Conservation (phyloP, 139 green algal species). For the Haematococcus sp. region DNA sequence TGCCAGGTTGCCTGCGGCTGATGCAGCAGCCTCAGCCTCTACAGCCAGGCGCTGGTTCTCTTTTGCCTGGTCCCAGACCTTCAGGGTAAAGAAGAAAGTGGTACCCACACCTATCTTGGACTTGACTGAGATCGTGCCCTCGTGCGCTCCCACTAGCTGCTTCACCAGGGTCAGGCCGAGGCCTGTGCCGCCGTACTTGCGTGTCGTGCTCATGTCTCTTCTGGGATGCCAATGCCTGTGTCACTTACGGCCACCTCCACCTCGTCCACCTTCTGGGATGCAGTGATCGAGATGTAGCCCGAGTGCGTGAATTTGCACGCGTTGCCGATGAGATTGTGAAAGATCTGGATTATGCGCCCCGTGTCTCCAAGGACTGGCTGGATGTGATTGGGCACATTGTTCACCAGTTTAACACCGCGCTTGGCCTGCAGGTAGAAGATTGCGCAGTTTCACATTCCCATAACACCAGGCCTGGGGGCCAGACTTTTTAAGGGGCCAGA, state of each 20-base stretch:
- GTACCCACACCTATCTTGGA: slow-evolving; percentile 38
- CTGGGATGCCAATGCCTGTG: slow-evolving; percentile 69
- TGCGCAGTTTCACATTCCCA: too few relatives aligned
- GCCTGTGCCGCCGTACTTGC: slow-evolving; percentile 74
- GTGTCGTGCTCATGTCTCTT: slow-evolving; percentile 57
- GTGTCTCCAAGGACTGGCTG: slow-evolving; percentile 46
- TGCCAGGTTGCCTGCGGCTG: too few relatives aligned
- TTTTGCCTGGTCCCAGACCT: neutral
- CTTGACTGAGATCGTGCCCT: slow-evolving; percentile 38
- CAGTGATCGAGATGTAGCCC: slow-evolving; percentile 30
- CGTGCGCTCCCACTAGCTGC: slow-evolving; percentile 60
- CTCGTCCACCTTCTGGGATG: slow-evolving; percentile 20
- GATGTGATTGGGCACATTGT: slow-evolving; percentile 26
- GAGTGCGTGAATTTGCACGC: slow-evolving; percentile 54
- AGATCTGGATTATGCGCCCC: slow-evolving; percentile 52
- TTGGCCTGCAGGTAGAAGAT: slow-evolving; percentile 26
- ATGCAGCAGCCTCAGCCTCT: too few relatives aligned
- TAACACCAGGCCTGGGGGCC: too few relatives aligned
- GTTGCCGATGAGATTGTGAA: slow-evolving; percentile 58
- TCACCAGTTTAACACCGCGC: slow-evolving; percentile 40
- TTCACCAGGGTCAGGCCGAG: slow-evolving; percentile 64
- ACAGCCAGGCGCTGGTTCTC: too few relatives aligned
- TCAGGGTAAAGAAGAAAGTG: slow-evolving; percentile 51
- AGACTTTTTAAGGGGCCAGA: too few relatives aligned
- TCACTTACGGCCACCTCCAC: slow-evolving; percentile 62